A percentile compares a stretch with the other conserved stretches of the same genome.
Conservation (phyloP, 495 filamentous ascomycete species). For the Aspergillus heteromorphus region DNA sequence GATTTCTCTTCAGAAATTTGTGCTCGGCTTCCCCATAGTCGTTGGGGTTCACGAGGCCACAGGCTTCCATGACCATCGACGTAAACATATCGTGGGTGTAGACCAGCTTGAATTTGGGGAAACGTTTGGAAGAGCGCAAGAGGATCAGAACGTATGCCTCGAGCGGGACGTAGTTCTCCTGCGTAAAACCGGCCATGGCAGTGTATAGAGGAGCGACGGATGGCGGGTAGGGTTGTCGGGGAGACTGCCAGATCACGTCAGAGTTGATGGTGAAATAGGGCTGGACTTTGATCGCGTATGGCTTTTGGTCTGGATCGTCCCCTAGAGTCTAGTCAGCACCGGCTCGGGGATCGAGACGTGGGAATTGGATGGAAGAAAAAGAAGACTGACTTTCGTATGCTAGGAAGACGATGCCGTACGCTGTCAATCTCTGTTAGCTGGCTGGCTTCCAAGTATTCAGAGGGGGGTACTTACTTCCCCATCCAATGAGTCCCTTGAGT, state of each 20-base stretch:
- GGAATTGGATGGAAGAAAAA: too few relatives aligned
- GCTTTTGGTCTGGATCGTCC: neutral
- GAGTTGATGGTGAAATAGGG: neutral
- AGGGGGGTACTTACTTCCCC: neutral
- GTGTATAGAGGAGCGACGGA: neutral
- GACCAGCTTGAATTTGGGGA: slow-evolving; percentile 24
- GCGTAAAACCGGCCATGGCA: slow-evolving; percentile 9
- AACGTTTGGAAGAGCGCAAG: slow-evolving; percentile 15
- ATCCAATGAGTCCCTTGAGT: neutral
- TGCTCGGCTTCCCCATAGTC: neutral
- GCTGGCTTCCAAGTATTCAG: too few relatives aligned
- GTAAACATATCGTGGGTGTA: slow-evolving; percentile 19
- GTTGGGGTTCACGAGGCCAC: neutral
- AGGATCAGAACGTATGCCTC: slow-evolving; percentile 23
- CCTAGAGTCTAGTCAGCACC: neutral
- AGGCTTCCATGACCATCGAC: slow-evolving; percentile 12
- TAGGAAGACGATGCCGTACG: slow-evolving; percentile 19
- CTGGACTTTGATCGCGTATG: neutral
- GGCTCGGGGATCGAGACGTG: neutral
- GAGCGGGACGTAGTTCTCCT: slow-evolving; percentile 14
- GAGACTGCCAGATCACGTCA: neutral
- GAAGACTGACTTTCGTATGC: slow-evolving; percentile 10
- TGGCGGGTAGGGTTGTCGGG: neutral
- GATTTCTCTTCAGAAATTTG: neutral
- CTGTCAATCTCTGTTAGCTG: slow-evolving; percentile 9